A percentile compares a stretch with the other conserved stretches of the same genome.
Evolutionary conservation across 2,329 filamentous ascomycete genomes (phyloP).

Genomic region (Fusarium subtropicale): DNA sequence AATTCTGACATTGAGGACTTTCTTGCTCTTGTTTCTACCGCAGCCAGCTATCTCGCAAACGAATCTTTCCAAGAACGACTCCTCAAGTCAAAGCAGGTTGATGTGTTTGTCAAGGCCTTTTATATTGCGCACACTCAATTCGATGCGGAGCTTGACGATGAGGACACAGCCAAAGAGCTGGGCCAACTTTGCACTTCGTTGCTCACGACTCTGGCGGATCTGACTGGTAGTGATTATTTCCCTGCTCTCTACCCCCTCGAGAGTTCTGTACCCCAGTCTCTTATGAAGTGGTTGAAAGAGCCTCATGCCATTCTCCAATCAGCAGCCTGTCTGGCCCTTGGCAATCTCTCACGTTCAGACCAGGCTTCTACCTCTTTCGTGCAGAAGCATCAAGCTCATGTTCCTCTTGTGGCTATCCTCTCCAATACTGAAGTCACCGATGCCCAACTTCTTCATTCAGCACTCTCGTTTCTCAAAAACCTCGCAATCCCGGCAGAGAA

Average conservation of each 20-base stretch:
- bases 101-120: conserved; percentile 61
- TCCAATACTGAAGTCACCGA: conserved; percentile 55
- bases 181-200: conserved; percentile 63
- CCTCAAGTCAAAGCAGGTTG: conserved; percentile 54
- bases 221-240: conserved; percentile 65
- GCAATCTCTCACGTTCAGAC: conserved; percentile 72
- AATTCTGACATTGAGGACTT: conserved; percentile 66
- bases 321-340: conserved; percentile 70
- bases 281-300: conserved; percentile 61
- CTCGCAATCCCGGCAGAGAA: conserved; percentile 69
- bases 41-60: conserved; percentile 67
- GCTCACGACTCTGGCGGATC: conserved; percentile 63
- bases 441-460: conserved; percentile 66
- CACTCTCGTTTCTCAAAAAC: conserved; percentile 72
- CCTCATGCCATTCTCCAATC: conserved; percentile 61
- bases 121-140: conserved; percentile 61
- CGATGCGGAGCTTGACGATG: conserved; percentile 57
- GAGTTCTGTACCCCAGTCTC: conserved; percentile 55
- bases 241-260: conserved; percentile 56
- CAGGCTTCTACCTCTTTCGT: conserved; percentile 64
- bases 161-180: conserved; percentile 58
- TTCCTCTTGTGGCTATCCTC: conserved; percentile 61
- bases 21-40: conserved; percentile 62
- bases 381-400: conserved; percentile 53
- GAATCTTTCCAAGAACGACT: conserved; percentile 63